phyloP scores from a whole-genome alignment of 345 rosid species.

The Bruguiera parviflora region DNA sequence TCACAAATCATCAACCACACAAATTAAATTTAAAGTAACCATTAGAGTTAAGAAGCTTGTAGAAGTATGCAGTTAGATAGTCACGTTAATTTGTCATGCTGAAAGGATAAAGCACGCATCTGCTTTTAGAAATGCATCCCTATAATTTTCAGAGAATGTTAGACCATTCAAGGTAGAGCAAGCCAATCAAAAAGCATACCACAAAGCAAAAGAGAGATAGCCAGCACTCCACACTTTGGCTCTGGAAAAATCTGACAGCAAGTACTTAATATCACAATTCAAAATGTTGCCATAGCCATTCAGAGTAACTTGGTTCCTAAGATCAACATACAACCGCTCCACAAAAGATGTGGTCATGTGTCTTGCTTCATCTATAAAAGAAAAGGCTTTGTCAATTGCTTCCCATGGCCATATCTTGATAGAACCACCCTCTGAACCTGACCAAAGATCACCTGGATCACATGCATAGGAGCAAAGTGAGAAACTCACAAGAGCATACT shows the following conservation, averaged over 20 bases:
- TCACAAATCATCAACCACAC: not conserved
- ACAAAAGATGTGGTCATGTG: conserved; percentile 88
- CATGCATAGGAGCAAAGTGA: not conserved
- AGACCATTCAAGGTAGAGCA: not conserved
- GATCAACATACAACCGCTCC: conserved; percentile 92
- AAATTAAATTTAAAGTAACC: no score
- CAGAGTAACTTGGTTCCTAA: conserved; percentile 70
- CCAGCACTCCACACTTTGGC: conserved; percentile 89
- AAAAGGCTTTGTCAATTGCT: conserved; percentile 76
- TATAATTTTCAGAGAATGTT: no score
- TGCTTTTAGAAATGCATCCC: no score
- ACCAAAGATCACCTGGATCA: conserved; percentile 89
- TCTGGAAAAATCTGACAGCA: conserved; percentile 66
- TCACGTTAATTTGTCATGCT: not conserved
- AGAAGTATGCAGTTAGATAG: not conserved
- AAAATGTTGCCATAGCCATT: conserved; percentile 57
- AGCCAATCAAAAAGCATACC: conserved; percentile 42
- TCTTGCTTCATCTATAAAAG: conserved; percentile 70
- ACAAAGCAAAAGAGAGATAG: conserved; percentile 66
- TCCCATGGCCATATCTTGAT: conserved; percentile 97
- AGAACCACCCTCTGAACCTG: conserved; percentile 80
- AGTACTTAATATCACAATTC: conserved; percentile 57
- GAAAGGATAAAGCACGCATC: not conserved
- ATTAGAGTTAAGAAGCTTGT: not conserved
- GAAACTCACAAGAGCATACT: not conserved